These are phyloP conservation scores for Trifolium repens DNA, from an alignment of 306 rosid genomes.

Conservation along the genomic window DNA sequence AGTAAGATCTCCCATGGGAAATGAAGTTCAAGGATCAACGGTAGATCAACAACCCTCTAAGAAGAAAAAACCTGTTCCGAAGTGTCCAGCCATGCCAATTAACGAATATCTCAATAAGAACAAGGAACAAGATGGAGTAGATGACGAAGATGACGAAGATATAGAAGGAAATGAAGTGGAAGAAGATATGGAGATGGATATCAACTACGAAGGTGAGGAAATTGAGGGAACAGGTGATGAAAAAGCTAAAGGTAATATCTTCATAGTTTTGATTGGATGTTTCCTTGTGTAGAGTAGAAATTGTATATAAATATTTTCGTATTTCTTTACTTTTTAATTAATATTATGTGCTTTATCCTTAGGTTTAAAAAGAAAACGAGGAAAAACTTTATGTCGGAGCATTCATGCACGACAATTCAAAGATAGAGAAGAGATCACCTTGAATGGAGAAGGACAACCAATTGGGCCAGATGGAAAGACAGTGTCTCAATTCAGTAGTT, in stretches of 20 bases:
- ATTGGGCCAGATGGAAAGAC: too few relatives aligned
- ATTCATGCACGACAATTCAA: not conserved
- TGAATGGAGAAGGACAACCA: too few relatives aligned
- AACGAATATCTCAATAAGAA: too few relatives aligned
- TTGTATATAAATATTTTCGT: too few relatives aligned
- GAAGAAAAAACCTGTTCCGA: not conserved
- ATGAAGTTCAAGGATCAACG: not conserved
- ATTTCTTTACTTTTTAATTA: too few relatives aligned
- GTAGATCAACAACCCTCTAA: not conserved
- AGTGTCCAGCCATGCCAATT: not conserved
- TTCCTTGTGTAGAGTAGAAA: too few relatives aligned
- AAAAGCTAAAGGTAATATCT: not conserved
- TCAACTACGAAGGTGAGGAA: not conserved
- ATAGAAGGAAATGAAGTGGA: not conserved
- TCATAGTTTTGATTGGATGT: too few relatives aligned
- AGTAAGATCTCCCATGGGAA: not conserved
- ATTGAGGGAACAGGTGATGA: not conserved
- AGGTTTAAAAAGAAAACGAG: not conserved
- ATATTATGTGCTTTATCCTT: not conserved
- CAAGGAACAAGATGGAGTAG: not conserved
- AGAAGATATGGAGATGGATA: not conserved
- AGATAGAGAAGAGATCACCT: not conserved
- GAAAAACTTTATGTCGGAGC: not conserved
- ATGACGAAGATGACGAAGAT: not conserved
- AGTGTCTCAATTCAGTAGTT: too few relatives aligned